Base-by-base conservation (phyloP, 2,329 filamentous ascomycete species). In the Bipolaris bicolor region DNA sequence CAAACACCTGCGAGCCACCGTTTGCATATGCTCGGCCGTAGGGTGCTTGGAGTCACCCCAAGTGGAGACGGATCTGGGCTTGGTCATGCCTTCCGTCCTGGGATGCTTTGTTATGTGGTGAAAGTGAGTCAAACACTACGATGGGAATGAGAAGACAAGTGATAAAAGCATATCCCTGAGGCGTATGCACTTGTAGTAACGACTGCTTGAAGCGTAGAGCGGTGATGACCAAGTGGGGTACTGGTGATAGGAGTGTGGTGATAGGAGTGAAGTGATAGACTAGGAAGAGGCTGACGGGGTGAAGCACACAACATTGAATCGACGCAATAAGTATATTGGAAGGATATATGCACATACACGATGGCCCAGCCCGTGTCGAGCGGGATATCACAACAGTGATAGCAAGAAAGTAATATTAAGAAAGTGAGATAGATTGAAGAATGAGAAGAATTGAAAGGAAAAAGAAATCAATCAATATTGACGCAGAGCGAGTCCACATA, bases 51-150 rank as follows among this genome's bases (percentile, higher is more conserved):
- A 36, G 26, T 31, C 44, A 36, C 34, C 18, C 15, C 34, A 45
- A 48, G 46, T 49, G 56, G 49, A 36, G 40, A 22, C 20, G n/a
- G 46, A 36, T 29, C 34, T 46, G 29, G 22, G 29, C 34, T 36
- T 47, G n/a, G 52, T 44, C 37, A 49, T 49, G 41, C 59, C 49
- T 61, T 52, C 58, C 49, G 22, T 49, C 45, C 49, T 52, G 22
- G 43, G 16, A 40, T 40, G n/a, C 18, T 39, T 20, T 5, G n/a
- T 29, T 16, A 16, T n/a, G 20, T 22, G 31, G 46, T 54, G 58
- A 58, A 60, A 37, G 33, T 33, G 43, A 48, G n/a, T 39, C 37
- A 24, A 16, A 20, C 13, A 16, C n/a, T 9, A 20, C 15, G 37
- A 22, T 24, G 37, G 47, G 50, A 39, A 44, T 46, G 50, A 57